Percentiles rank a stretch among this genome's conserved stretches.
phyloP scores from a whole-genome alignment of 768 basidiomycete species.

The Hysterangium stoloniferum region DNA sequence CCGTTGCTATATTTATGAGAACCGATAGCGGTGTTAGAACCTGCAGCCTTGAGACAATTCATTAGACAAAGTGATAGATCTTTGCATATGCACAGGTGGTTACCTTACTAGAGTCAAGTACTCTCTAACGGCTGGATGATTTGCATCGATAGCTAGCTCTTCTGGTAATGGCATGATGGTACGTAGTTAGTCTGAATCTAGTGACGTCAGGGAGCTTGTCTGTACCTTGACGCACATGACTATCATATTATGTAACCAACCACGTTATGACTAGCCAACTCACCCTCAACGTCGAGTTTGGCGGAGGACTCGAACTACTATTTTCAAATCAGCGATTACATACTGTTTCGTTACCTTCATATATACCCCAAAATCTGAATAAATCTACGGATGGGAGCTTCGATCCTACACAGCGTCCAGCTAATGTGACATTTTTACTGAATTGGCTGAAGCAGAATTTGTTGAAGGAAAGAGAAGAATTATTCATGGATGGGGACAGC shows the following conservation, averaged over 20 bases:
- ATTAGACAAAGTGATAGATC: not conserved
- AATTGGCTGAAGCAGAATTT: constrained; percentile 68
- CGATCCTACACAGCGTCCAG: constrained; percentile 28
- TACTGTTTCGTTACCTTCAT: constrained; percentile 43
- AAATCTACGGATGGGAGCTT: not conserved
- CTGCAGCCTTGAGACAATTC: constrained; percentile 56
- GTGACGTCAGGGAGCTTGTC: not conserved
- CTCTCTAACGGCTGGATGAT: constrained; percentile 54
- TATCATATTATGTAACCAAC: not conserved
- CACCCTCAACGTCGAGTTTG: constrained; percentile 61
- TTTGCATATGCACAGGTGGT: constrained; percentile 11
- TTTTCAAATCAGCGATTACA: constrained; percentile 67
- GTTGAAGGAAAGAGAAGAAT: constrained; percentile 76
- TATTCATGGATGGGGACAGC: constrained; percentile 82
- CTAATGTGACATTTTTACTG: constrained; percentile 72
- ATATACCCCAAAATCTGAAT: constrained; percentile 24
- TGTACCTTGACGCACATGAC: not conserved
- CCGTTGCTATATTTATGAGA: constrained; percentile 67
- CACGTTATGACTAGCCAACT: constrained; percentile 16
- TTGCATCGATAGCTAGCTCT: constrained; percentile 47
- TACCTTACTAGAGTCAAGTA: constrained; percentile 58
- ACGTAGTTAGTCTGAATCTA: not conserved
- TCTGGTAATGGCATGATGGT: constrained; percentile 21
- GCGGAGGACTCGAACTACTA: constrained; percentile 80
- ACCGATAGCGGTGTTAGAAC: constrained; percentile 82